Percentiles rank a stretch among this genome's conserved stretches.
Evolutionary conservation across 2,329 filamentous ascomycete genomes (phyloP).

Genomic region (Sporothrix schenckii): DNA sequence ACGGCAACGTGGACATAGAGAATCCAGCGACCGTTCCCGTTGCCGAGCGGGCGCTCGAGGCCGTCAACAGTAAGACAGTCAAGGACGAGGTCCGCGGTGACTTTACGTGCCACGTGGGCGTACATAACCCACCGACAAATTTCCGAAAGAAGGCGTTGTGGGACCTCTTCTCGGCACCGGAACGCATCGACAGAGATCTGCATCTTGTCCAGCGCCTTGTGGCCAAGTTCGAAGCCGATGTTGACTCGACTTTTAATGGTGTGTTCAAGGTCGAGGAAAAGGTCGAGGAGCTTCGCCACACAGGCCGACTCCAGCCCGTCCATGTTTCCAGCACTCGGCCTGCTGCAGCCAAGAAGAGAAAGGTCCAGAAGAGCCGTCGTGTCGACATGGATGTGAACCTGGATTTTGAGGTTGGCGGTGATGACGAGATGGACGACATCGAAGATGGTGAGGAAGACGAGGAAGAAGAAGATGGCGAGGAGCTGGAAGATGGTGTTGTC

Average conservation of each 20-base stretch:
- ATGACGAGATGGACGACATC: constrained; percentile 66
- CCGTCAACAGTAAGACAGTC: constrained; percentile 97
- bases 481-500: constrained; percentile 76
- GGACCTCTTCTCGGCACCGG: constrained; percentile 93
- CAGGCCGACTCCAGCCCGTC: constrained; percentile 74
- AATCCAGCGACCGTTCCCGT: constrained; percentile 59
- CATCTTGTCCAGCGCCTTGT: constrained; percentile 80
- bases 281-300: constrained; percentile 76
- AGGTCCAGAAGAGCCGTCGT: constrained; percentile 63
- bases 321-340: constrained; percentile 41
- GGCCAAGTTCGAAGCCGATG: constrained; percentile 80
- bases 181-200: constrained; percentile 89
- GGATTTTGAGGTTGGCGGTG: constrained; percentile 53
- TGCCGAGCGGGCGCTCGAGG: constrained; percentile 84
- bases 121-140: constrained; percentile 84
- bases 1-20: constrained; percentile 60
- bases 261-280: constrained; percentile 80
- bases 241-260: constrained; percentile 76
- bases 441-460: constrained; percentile 67
- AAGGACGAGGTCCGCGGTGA: constrained; percentile 92
- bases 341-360: constrained; percentile 48
- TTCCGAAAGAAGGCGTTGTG: constrained; percentile 93
- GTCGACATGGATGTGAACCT: constrained; percentile 64
- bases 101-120: constrained; percentile 95
- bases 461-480: constrained; percentile 75